Percentiles rank a stretch among this genome's conserved stretches.
These are phyloP conservation scores for Phycomyces nitens DNA, from an alignment of 192 early-diverging fungal genomes.

Conservation along the genomic window DNA sequence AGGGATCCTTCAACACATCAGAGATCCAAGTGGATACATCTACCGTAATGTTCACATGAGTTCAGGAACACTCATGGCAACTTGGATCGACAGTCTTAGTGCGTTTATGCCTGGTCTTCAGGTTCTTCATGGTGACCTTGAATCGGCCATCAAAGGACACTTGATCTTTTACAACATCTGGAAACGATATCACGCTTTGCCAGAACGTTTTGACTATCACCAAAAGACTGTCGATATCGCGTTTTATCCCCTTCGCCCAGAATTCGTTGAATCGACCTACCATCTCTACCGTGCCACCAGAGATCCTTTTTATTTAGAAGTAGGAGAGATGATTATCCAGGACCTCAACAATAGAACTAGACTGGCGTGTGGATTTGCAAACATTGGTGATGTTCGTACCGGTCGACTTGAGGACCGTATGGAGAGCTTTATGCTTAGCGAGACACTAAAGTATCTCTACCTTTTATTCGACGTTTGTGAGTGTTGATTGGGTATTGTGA, in stretches of 20 bases:
- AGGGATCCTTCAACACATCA: slow-evolving; percentile 58
- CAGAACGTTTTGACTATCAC: slow-evolving; percentile 84
- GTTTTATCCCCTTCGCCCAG: slow-evolving; percentile 86
- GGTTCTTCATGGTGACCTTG: slow-evolving; percentile 82
- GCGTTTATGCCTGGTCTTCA: slow-evolving; percentile 93
- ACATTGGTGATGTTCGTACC: slow-evolving; percentile 60
- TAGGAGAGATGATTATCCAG: slow-evolving; percentile 81
- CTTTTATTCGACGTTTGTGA: slow-evolving; percentile 86
- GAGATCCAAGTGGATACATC: slow-evolving; percentile 70
- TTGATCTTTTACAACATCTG: slow-evolving; percentile 85
- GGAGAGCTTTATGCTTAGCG: slow-evolving; percentile 93
- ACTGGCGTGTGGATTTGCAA: slow-evolving; percentile 79
- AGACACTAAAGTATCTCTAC: slow-evolving; percentile 97
- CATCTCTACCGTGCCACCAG: slow-evolving; percentile 86
- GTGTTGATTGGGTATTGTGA: not conserved
- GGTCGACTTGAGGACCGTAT: slow-evolving; percentile 76
- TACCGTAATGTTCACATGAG: slow-evolving; percentile 87
- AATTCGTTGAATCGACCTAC: slow-evolving; percentile 93
- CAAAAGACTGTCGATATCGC: slow-evolving; percentile 57
- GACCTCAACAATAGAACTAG: slow-evolving; percentile 73
- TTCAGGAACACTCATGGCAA: slow-evolving; percentile 57
- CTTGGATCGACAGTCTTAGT: slow-evolving; percentile 86
- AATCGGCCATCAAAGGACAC: slow-evolving; percentile 79
- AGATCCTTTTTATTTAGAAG: slow-evolving; percentile 86
- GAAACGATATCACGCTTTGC: slow-evolving; percentile 78